Evolutionary conservation across 208 protist genomes (phyloP), one percentile per base, ranked within the genome.

Genomic region (Trichomonas tenax): DNA sequence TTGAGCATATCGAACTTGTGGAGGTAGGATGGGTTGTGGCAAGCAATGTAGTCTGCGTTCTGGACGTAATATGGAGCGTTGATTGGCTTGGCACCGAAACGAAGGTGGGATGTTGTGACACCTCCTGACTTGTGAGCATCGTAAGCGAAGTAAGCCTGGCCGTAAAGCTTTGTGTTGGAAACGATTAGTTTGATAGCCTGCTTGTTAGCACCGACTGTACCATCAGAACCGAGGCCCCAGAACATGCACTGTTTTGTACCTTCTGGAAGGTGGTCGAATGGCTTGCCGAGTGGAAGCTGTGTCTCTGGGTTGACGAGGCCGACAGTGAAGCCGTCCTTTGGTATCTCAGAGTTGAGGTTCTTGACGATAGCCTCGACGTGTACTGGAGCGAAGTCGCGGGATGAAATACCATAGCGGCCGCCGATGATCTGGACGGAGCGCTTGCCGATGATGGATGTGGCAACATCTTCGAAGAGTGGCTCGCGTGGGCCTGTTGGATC

Each of bases 121-220:
- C 88, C 48, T 38, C 88, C 45, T 34, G 51, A 95, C 88, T 72
- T 63, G 88, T 95, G 51, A 34, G 88, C n/a, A n/a, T n/a, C n/a
- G n/a, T n/a, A n/a, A n/a, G n/a, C n/a, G n/a, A n/a, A n/a, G n/a
- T n/a, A n/a, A n/a, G n/a, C n/a, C n/a, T n/a, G n/a, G n/a, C n/a
- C n/a, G n/a, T n/a, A n/a, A n/a, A n/a, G n/a, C n/a, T n/a, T n/a
- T n/a, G n/a, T n/a, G n/a, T n/a, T n/a, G n/a, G n/a, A n/a, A n/a
- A n/a, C n/a, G n/a, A n/a, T 31, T 14, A 98, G 95, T 96, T 98
- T 98, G 96, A 98, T 98, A 49, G 98, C 98, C 31, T 95, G 82
- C 81, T 98, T 97, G 97, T 98, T 98, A 31, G 98, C 97, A 63
- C 97, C 97, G 82, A 98, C 97, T 8, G 98, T 98, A 96, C 98